These are phyloP conservation scores for Paraconiothyrium sp. DNA, from an alignment of 2,329 filamentous ascomycete genomes.

Conservation along the genomic window DNA sequence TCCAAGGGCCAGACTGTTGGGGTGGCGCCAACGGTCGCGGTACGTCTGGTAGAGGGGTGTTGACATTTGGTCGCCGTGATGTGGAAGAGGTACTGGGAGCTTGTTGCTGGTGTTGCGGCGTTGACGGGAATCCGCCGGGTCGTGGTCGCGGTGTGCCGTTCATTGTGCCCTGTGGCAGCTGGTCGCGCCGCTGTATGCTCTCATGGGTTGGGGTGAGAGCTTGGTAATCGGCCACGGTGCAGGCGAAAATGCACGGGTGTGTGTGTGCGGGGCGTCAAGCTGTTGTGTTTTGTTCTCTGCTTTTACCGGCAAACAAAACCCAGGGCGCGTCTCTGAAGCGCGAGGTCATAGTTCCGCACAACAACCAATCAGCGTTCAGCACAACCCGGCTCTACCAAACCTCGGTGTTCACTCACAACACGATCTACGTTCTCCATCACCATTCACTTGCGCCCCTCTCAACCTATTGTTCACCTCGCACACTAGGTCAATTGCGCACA, in stretches of 20 bases:
- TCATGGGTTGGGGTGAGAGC: conserved; percentile 30
- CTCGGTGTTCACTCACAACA: neutral
- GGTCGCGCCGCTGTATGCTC: conserved; percentile 22
- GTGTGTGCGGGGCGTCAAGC: conserved; percentile 8
- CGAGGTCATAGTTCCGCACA: conserved; percentile 30
- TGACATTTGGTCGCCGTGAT: conserved; percentile 45
- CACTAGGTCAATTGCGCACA: conserved; percentile 17
- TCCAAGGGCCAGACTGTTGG: conserved; percentile 66
- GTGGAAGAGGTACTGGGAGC: conserved; percentile 34
- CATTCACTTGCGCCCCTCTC: conserved; percentile 13
- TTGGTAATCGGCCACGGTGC: conserved; percentile 1
- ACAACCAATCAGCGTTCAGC: conserved; percentile 30
- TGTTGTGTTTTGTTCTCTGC: conserved; percentile 24
- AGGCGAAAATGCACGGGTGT: neutral
- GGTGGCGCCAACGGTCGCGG: conserved; percentile 28
- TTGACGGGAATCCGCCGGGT: conserved; percentile 79
- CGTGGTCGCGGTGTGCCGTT: conserved; percentile 84
- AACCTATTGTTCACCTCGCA: conserved; percentile 22
- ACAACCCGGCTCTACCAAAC: conserved; percentile 17
- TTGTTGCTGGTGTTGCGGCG: conserved; percentile 64
- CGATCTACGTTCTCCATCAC: conserved; percentile 17
- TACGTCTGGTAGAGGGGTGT: conserved; percentile 45
- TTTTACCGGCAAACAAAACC: conserved; percentile 39
- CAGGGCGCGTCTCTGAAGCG: conserved; percentile 36
- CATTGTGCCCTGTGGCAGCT: conserved; percentile 69